These are phyloP conservation scores for Cercospora berteroae DNA, from an alignment of 2,329 filamentous ascomycete genomes.

Conservation along the genomic window DNA sequence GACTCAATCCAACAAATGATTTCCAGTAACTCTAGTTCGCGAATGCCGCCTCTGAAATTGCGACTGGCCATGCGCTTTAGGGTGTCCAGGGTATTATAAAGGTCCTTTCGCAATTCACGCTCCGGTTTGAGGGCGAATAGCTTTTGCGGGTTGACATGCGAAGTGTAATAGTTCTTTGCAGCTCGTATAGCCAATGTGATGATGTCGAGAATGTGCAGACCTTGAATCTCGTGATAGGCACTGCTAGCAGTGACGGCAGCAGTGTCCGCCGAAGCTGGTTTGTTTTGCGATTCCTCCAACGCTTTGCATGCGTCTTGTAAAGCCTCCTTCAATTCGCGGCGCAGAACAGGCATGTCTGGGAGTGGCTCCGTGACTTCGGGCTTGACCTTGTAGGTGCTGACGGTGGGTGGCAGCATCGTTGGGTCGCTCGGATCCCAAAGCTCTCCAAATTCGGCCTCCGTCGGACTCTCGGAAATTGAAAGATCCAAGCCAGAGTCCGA, in stretches of 20 bases:
- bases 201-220: constrained; percentile 86
- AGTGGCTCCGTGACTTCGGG: constrained; percentile 79
- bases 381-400: constrained; percentile 89
- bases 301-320: constrained; percentile 68
- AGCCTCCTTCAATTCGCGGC: constrained; percentile 64
- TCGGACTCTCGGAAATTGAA: constrained; percentile 53
- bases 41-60: constrained; percentile 80
- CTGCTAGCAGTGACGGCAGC: constrained; percentile 46
- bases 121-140: constrained; percentile 86
- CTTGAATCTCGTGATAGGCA: constrained; percentile 83
- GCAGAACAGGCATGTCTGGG: constrained; percentile 77
- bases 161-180: constrained; percentile 93
- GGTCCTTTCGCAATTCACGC: constrained; percentile 76
- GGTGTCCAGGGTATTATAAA: constrained; percentile 83
- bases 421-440: constrained; percentile 59
- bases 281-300: constrained; percentile 56
- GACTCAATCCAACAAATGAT: constrained; percentile 77
- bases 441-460: constrained; percentile 49
- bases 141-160: constrained; percentile 81
- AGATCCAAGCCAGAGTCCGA: constrained; percentile 38
- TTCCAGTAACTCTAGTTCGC: constrained; percentile 70
- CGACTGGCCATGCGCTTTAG: constrained; percentile 87
- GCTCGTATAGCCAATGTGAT: constrained; percentile 93
- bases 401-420: constrained; percentile 90
- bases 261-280: constrained; percentile 22